Conservation (phyloP, 306 rosid genomes). For the Cicer pinnatifidum region DNA sequence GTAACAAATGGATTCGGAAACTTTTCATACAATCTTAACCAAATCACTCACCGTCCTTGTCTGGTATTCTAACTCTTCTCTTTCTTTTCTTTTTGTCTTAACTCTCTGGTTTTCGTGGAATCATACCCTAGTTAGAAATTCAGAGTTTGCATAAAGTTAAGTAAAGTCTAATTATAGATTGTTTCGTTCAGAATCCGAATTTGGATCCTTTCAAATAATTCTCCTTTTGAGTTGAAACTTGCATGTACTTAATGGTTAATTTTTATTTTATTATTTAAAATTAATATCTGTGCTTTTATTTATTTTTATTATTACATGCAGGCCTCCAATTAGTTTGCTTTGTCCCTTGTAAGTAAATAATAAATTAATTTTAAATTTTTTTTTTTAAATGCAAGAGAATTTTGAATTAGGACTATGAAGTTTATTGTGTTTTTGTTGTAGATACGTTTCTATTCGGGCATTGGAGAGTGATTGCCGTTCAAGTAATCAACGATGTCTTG, state of each 20-base stretch:
- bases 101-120: too few relatives aligned
- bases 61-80: conserved; percentile 46
- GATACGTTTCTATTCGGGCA: conserved; percentile 59
- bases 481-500: conserved; percentile 66
- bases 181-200: too few relatives aligned
- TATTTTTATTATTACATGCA: conserved; percentile 39
- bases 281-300: background rate
- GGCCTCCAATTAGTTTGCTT: conserved; percentile 66
- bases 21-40: conserved; percentile 36
- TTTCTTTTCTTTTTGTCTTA: background rate
- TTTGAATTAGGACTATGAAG: background rate
- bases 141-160: too few relatives aligned
- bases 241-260: background rate
- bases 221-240: background rate
- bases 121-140: too few relatives aligned
- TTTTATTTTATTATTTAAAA: background rate
- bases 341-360: conserved; percentile 58
- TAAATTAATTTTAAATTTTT: background rate
- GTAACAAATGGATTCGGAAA: conserved; percentile 47
- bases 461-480: conserved; percentile 62
- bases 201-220: too few relatives aligned
- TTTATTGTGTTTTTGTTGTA: conserved; percentile 38
- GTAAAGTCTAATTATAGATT: too few relatives aligned
- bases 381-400: background rate
- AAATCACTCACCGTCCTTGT: conserved; percentile 50